Base-by-base conservation (phyloP, 2,329 filamentous ascomycete species). In the Dactylellina leptospora region DNA sequence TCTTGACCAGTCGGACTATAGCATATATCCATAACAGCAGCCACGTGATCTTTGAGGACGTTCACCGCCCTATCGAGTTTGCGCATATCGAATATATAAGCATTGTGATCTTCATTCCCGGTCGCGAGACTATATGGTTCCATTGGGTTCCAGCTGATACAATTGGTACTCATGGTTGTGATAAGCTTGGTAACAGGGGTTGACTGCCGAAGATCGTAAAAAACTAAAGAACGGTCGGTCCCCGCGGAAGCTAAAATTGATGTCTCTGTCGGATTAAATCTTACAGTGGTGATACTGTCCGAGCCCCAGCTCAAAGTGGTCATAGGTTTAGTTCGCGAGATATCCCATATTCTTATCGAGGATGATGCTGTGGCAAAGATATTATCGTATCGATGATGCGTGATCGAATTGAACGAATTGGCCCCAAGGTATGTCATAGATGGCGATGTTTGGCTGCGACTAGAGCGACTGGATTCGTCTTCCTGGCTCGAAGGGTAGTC, bases 1-100 rank as follows among this genome's bases (percentile, higher is more conserved):
- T 97, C 93, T 79, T 97, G 90, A 70, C 95, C 95, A 0, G 95
- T 97, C 0, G 95, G 93, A 51, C 89, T 93, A 81, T 93, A 99
- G 78, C 97, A 92, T 40, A 99, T 89, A 79, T 96, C 93, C 91
- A 97, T 97, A 22, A 97, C 93, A 18, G 95, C 95, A 5, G 88
- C 86, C 51, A 96, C 92, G 78, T 96, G 92, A 76, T 93, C 91
- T 80, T 93, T 95, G 59, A 96, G 84, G 6, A 97, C 88, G 78
- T 97, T 97, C 72, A 96, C 82, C 0, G 93, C 91, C 74, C 92
- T 88, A 76, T 91, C 88, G 79, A 96, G 89, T 78, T 92, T 93
- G 76, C 95, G 87, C 86, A 96, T 96, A 80, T 99, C 95, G 78
- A 99, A 99, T 72, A 97, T 85, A 78, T 92, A 91, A 75, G 90